A percentile compares a stretch with the other conserved stretches of the same genome.
phyloP scores from a whole-genome alignment of 169 alveolate species.

The Eimeria sp. region DNA sequence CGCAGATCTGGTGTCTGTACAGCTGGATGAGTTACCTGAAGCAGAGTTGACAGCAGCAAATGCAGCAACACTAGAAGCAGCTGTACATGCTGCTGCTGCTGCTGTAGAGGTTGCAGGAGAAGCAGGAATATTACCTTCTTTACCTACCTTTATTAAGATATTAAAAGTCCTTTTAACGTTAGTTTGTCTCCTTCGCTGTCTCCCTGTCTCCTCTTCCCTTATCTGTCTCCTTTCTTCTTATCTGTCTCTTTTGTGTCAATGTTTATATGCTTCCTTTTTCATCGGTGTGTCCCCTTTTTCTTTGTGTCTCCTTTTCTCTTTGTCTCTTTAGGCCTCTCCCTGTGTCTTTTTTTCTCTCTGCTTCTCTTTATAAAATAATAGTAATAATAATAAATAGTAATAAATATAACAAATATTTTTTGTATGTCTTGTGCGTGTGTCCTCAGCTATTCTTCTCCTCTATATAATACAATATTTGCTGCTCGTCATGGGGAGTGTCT shows the following conservation, averaged over 20 bases:
- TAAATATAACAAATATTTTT: too few species aligned
- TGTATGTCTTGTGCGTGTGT: too few species aligned
- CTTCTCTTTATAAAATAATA: too few species aligned
- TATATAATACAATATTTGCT: neutral
- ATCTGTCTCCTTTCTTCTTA: too few species aligned
- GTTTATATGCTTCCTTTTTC: too few species aligned
- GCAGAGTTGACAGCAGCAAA: conserved; percentile 26
- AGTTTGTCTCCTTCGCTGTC: neutral
- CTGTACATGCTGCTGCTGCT: conserved; percentile 17
- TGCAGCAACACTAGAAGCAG: conserved; percentile 45
- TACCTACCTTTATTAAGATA: neutral
- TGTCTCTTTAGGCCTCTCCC: neutral
- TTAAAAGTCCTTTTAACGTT: neutral
- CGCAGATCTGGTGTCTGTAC: too few species aligned
- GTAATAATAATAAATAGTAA: too few species aligned
- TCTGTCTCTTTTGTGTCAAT: neutral
- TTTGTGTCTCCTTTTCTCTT: too few species aligned
- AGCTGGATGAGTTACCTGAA: conserved; percentile 23
- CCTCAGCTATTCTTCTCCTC: neutral
- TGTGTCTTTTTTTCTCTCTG: neutral
- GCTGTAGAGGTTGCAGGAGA: conserved; percentile 18
- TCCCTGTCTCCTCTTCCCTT: neutral
- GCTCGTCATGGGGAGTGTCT: neutral
- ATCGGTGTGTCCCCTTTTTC: neutral
- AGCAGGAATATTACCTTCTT: neutral